A percentile compares a stretch with the other conserved stretches of the same genome.
Conservation (phyloP, 768 basidiomycete species). For the Russula sp. region DNA sequence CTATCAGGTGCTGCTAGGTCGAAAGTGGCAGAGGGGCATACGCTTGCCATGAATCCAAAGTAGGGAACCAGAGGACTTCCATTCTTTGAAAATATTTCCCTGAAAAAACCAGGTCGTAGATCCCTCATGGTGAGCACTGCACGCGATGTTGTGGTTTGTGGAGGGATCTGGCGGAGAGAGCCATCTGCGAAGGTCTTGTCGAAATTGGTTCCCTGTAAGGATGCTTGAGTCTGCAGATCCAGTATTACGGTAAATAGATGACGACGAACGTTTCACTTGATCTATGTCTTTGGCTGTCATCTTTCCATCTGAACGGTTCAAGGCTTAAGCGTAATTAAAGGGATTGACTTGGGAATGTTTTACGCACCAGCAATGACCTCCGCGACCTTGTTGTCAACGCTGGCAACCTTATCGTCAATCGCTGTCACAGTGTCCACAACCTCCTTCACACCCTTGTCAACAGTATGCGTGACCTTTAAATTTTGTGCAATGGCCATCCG, state of each 20-base stretch:
- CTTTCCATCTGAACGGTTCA: not conserved
- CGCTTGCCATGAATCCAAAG: constrained; percentile 7
- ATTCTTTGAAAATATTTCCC: not conserved
- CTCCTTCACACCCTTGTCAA: not conserved
- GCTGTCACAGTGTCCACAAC: not conserved
- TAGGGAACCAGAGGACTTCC: not conserved
- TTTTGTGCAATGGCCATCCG: not conserved
- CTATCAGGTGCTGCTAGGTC: not conserved
- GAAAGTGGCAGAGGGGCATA: not conserved
- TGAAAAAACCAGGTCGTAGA: not conserved
- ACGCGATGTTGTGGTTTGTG: constrained; percentile 1
- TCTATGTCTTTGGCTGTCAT: not conserved
- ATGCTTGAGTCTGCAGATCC: not conserved
- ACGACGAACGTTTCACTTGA: not conserved
- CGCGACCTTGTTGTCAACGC: not conserved
- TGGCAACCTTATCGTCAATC: not conserved
- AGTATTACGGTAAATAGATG: not conserved
- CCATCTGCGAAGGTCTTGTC: not conserved
- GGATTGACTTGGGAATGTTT: not conserved
- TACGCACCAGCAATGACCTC: not conserved
- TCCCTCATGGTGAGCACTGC: not conserved
- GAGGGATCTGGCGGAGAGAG: constrained; percentile 8
- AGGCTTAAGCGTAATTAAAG: not conserved
- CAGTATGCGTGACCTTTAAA: not conserved
- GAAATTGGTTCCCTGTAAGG: not conserved